Evolutionary conservation across 2,329 filamentous ascomycete species (phyloP).

Genomic region (Fusarium sp.): DNA sequence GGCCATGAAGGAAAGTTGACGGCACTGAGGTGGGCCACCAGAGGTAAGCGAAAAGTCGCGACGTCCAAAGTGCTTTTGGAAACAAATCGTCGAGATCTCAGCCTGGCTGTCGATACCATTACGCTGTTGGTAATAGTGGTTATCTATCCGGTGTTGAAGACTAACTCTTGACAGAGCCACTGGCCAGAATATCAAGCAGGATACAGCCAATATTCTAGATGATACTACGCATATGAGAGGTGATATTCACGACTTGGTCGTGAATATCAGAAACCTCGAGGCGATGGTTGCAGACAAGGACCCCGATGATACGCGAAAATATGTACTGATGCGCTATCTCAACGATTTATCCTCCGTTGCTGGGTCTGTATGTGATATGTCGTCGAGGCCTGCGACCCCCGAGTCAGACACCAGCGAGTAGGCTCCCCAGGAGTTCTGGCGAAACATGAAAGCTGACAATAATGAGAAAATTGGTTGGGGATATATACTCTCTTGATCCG

Average conservation of each 20-base stretch:
- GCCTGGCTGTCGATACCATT: constrained; percentile 2
- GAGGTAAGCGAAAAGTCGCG: constrained; percentile 1
- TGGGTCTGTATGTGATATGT: not conserved
- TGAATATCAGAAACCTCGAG: not conserved
- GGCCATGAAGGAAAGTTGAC: not conserved
- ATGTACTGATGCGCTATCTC: not conserved
- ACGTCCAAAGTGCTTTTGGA: not conserved
- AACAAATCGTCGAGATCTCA: not conserved
- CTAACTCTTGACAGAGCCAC: not conserved
- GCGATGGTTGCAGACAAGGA: not conserved
- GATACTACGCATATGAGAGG: no score
- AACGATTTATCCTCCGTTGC: constrained; percentile 3
- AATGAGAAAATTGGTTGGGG: no score
- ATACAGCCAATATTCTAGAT: not conserved
- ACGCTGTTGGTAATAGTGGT: not conserved
- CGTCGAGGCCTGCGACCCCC: not conserved
- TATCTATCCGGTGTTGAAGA: not conserved
- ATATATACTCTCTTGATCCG: no score
- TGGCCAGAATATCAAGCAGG: not conserved
- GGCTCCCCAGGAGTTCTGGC: rapidly evolving
- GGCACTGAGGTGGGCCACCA: not conserved
- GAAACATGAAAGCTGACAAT: not conserved
- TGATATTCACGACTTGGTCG: not conserved
- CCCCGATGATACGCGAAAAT: not conserved
- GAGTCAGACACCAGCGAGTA: not conserved